These are phyloP conservation scores for Colletotrichum tamarilloi DNA, from an alignment of 2,329 filamentous ascomycete genomes.

Conservation along the genomic window DNA sequence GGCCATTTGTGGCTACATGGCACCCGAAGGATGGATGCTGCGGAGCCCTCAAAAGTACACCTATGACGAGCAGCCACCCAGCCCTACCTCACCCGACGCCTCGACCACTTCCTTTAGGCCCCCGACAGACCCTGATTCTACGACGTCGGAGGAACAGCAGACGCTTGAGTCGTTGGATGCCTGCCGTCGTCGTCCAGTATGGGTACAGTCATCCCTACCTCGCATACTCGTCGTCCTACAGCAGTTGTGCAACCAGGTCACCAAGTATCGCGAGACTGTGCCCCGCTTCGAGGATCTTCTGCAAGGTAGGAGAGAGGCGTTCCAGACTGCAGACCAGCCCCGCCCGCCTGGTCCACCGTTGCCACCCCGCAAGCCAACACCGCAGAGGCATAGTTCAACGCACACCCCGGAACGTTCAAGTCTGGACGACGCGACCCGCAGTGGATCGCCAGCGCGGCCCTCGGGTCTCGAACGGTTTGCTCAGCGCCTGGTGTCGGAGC, in stretches of 20 bases:
- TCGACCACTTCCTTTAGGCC: conserved; percentile 50
- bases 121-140: conserved; percentile 53
- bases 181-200: conserved; percentile 65
- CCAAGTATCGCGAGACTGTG: conserved; percentile 70
- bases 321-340: conserved; percentile 67
- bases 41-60: conserved; percentile 75
- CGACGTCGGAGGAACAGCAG: conserved; percentile 53
- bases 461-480: conserved; percentile 71
- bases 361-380: conserved; percentile 37
- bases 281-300: conserved; percentile 80
- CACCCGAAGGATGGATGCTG: conserved; percentile 90
- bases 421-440: conserved; percentile 56
- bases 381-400: conserved; percentile 40
- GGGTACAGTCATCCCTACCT: conserved; percentile 60
- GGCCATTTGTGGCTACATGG: conserved; percentile 85
- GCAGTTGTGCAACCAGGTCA: conserved; percentile 70
- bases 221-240: conserved; percentile 69
- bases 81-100: conserved; percentile 35
- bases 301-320: conserved; percentile 72
- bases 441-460: conserved; percentile 63
- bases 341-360: conserved; percentile 42
- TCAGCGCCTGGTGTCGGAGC: conserved; percentile 70
- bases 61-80: conserved; percentile 60
- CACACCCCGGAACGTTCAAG: conserved; percentile 55
- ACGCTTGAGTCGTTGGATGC: conserved; percentile 60